Evolutionary conservation across 768 basidiomycete genomes (phyloP), one percentile per base, ranked within the genome.

Genomic region (Pholiota conissans): DNA sequence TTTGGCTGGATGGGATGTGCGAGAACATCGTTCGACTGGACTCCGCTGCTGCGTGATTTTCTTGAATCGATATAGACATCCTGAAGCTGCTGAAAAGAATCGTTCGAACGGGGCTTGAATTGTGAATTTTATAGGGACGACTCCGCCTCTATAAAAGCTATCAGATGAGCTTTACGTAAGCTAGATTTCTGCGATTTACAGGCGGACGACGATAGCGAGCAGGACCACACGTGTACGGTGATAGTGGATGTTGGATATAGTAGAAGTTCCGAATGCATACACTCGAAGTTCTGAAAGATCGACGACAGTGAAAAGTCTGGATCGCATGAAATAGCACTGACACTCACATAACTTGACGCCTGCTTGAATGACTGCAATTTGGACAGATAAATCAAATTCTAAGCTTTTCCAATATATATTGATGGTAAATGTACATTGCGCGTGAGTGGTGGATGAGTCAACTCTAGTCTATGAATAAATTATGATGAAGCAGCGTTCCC

Each of bases 1-100:
- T 76, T 76, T 75, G 70, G 62, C 54, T 13, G 28, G 22, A 40
- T 45, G 28, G 28, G 22, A 40, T 45, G 28, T 22, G 42, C 42
- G 24, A 45, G 42, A 45, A 22, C 18, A n/a, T 45, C 22, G 20
- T 55, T 18, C 45, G 18, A 26, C 6, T 28, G 22, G 22, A 34
- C 34, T 49, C 13, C 47, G 47, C 34, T n/a, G 32, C 42, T 40
- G 35, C 47, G 55, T 29, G 8, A 34, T 32, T 47, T 30, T 29
- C 20, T n/a, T 28, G 6, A 20, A 48, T 55, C 42, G 27, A 47
- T 46, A 34, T 22, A 35, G 28, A 3, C 30, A 32, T 27, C n/a
- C 24, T 40, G 32, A 14, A 27, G 29, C 16, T 11, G 10, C 5
- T 24, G 42, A 45, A 20, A 42, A 20, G 42, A 5, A 45, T 13